These are phyloP conservation scores for Chaetomiaceae sp. DNA, from an alignment of 2,329 filamentous ascomycete genomes.

Conservation along the genomic window DNA sequence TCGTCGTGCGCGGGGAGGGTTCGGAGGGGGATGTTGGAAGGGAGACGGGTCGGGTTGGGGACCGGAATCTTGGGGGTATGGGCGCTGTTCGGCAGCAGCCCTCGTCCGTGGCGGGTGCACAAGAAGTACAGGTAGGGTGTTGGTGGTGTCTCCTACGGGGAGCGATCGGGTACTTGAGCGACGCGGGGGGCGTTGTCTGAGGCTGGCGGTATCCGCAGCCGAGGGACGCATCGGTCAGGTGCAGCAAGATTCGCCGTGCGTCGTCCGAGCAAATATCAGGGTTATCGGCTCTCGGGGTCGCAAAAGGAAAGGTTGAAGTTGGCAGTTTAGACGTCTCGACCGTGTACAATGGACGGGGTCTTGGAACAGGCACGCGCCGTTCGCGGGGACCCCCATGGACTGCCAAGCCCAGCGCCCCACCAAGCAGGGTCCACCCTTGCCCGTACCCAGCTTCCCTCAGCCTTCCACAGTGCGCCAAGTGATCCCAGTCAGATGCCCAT, in stretches of 20 bases:
- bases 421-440: not conserved
- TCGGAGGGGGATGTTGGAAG: constrained; percentile 82
- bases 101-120: constrained; percentile 46
- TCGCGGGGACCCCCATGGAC: constrained; percentile 5
- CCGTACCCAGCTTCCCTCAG: constrained; percentile 11
- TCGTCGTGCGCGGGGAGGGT: constrained; percentile 48
- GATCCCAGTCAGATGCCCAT: constrained; percentile 11
- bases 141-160: not conserved
- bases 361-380: constrained; percentile 1
- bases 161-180: not conserved
- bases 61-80: constrained; percentile 79
- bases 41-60: constrained; percentile 59
- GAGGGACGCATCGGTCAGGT: constrained; percentile 17
- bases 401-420: constrained; percentile 13
- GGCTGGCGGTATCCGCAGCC: constrained; percentile 15
- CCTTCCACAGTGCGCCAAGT: constrained; percentile 12
- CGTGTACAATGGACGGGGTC: no score
- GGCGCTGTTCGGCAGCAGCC: constrained; percentile 75
- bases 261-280: not conserved
- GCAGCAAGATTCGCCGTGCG: constrained; percentile 4
- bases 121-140: constrained; percentile 1
- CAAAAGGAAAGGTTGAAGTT: constrained; percentile 8
- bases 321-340: no score
- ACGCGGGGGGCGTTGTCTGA: not conserved
- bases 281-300: not conserved